Evolutionary conservation across 352 stramenopile species (phyloP).

Genomic region (Pythium aquatile): DNA sequence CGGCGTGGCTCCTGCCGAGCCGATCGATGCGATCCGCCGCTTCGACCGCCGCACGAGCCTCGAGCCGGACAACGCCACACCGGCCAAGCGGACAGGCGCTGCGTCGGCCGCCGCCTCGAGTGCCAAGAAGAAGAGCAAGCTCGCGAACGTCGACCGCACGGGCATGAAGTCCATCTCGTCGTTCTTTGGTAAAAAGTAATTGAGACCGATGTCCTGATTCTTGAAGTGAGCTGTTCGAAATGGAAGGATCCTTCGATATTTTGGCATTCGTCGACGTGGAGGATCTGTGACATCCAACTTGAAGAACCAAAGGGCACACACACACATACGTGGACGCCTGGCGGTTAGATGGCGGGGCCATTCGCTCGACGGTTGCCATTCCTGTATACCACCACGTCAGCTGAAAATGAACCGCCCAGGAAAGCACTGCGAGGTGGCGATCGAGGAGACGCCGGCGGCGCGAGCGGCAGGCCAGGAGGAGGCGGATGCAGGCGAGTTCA

Average conservation of each 20-base stretch:
- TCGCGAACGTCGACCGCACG: constrained; percentile 67
- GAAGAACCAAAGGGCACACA: background rate
- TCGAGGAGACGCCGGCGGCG: background rate
- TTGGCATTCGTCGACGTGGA: background rate
- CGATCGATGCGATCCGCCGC: constrained; percentile 27
- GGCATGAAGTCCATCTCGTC: constrained; percentile 86
- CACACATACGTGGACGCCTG: background rate
- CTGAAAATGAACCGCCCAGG: constrained; percentile 8
- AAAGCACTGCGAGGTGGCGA: background rate
- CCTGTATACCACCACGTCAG: background rate
- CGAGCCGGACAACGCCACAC: constrained; percentile 24
- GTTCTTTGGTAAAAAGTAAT: constrained; percentile 76
- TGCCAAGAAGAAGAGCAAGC: constrained; percentile 82
- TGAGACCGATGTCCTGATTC: background rate
- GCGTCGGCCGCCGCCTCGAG: constrained; percentile 17
- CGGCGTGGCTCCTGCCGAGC: background rate
- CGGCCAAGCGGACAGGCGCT: constrained; percentile 41
- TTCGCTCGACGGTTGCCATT: background rate
- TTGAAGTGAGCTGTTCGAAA: constrained; percentile 1
- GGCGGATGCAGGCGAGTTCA: background rate
- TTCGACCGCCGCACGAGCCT: constrained; percentile 30
- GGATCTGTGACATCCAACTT: constrained; percentile 13
- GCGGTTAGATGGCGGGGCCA: too few relatives aligned
- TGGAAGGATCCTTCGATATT: background rate
- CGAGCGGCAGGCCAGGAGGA: background rate